Evolutionary conservation across 169 alveolate genomes (phyloP).

Genomic region (Cryptosporidium ryanae): DNA sequence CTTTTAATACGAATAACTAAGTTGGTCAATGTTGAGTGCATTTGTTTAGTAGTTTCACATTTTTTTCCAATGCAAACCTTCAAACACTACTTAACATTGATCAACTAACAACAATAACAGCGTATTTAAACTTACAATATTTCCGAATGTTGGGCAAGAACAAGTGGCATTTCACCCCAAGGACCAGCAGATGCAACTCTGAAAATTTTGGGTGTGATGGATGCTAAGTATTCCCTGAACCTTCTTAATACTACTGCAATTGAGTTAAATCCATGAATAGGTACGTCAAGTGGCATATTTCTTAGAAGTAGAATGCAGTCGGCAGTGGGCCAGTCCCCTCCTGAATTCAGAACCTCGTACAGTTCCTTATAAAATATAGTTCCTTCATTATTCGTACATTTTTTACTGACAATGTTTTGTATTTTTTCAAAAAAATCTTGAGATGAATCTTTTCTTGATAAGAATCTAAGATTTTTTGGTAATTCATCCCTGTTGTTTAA

Average conservation of each 20-base stretch:
- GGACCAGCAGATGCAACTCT: conserved; percentile 34
- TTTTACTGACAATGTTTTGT: conserved; percentile 20
- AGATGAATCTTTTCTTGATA: conserved; percentile 40
- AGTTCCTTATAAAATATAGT: conserved; percentile 39
- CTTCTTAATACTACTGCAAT: conserved; percentile 14
- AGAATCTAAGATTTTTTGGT: conserved; percentile 40
- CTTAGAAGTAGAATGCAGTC: conserved; percentile 57
- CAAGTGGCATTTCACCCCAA: conserved; percentile 64
- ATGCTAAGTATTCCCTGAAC: conserved; percentile 48
- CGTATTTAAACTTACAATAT: conserved; percentile 51
- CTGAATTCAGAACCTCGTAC: conserved; percentile 35
- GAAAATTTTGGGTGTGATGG: conserved; percentile 12
- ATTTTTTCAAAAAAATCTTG: conserved; percentile 42
- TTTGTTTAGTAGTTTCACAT: too few relatives aligned
- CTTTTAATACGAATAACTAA: not conserved
- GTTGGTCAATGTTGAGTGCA: not conserved
- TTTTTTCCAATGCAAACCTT: too few relatives aligned
- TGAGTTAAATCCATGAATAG: conserved; percentile 24
- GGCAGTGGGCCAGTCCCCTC: conserved; percentile 69
- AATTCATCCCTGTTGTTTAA: conserved; percentile 23
- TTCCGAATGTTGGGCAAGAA: conserved; percentile 48
- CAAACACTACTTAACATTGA: not conserved
- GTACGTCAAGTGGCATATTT: conserved; percentile 57
- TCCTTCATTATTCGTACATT: conserved; percentile 1
- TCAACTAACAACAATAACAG: not conserved